These are phyloP conservation scores for Blastobotrys aristatus DNA, from an alignment of 1,139 yeast genomes.

Conservation along the genomic window DNA sequence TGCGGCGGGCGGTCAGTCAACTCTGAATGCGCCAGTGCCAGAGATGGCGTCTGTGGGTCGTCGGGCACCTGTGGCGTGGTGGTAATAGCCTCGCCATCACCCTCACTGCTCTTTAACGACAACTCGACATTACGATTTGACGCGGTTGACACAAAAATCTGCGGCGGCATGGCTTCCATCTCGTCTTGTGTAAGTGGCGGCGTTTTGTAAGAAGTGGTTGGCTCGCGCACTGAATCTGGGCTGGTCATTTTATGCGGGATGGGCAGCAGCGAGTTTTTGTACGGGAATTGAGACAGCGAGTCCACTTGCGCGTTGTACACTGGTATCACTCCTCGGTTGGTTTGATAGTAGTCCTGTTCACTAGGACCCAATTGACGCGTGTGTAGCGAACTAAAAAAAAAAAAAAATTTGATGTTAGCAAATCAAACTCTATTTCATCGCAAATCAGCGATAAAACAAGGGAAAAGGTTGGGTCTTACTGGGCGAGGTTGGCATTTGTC, in stretches of 20 bases:
- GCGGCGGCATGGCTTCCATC: background rate
- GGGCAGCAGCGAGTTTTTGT: slow-evolving; percentile 5
- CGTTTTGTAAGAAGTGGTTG: slow-evolving; percentile 1
- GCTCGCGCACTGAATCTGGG: background rate
- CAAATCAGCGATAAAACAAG: background rate
- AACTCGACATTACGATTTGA: background rate
- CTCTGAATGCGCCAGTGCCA: slow-evolving; percentile 9
- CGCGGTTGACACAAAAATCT: background rate
- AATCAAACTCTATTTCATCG: background rate
- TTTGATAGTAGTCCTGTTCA: slow-evolving; percentile 1
- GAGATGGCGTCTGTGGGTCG: slow-evolving; percentile 7
- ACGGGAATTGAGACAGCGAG: slow-evolving; percentile 4
- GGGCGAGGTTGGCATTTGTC: slow-evolving; percentile 2
- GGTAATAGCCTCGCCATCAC: too few species aligned
- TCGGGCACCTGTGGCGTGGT: slow-evolving; percentile 1
- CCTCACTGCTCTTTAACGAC: background rate
- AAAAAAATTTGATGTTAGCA: slow-evolving; percentile 8
- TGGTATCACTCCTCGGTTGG: slow-evolving; percentile 10
- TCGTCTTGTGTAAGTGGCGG: background rate
- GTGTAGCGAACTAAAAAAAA: slow-evolving; percentile 9
- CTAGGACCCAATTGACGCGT: slow-evolving; percentile 7
- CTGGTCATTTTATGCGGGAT: background rate
- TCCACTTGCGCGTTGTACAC: slow-evolving; percentile 9
- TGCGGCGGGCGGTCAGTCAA: slow-evolving; percentile 9
- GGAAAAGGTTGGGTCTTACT: slow-evolving; percentile 1